Evolutionary conservation across 352 stramenopile genomes (phyloP), one percentile per base, ranked within the genome.

Genomic region (Phytophthora meadii): DNA sequence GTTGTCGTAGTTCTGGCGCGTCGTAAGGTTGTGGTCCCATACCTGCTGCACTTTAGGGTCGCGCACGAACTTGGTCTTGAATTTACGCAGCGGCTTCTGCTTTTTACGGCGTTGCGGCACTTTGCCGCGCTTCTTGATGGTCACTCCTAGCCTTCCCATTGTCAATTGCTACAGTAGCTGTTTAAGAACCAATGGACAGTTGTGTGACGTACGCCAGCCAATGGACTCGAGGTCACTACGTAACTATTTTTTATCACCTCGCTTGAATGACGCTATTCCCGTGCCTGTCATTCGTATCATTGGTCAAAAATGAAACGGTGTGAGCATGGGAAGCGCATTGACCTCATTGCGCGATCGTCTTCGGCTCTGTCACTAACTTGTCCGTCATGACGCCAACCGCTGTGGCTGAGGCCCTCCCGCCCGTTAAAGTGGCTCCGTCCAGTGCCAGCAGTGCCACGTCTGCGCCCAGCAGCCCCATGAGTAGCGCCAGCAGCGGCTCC

Each of bases 21-120:
- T 90, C 40, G 87, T 94, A 68, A 87, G 79, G 50, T 85, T 81
- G 74, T 94, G 87, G 61, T 93, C 65, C 87, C 87, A 94, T 28
- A 89, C 74, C 61, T 82, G 53, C 61, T 90, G 81, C 68, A 94
- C 79, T 46, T 80, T 76, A 22, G 80, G 68, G 74, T 94, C 84
- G 49, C 84, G 77, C 50, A 93, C 82, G 44, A 89, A 94, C 24
- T 77, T 77, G 50, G 66, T 85, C 71, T 89, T 90, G 63, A 89
- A 94, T 66, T 85, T 86, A 54, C 82, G 82, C 54, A 86, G 74
- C 52, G 82, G 80, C 74, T 93, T 93, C 54, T 79, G 73, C 40
- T 92, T 89, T 64, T 81, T 81, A 59, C 56, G 83, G 30, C 59
- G 84, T 39, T 87, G 68, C 55, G 87, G 87, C 34, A 81, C 72